Evolutionary conservation across 306 rosid genomes (phyloP), one percentile per base, ranked within the genome.

Genomic region (Quercus bicolor): DNA sequence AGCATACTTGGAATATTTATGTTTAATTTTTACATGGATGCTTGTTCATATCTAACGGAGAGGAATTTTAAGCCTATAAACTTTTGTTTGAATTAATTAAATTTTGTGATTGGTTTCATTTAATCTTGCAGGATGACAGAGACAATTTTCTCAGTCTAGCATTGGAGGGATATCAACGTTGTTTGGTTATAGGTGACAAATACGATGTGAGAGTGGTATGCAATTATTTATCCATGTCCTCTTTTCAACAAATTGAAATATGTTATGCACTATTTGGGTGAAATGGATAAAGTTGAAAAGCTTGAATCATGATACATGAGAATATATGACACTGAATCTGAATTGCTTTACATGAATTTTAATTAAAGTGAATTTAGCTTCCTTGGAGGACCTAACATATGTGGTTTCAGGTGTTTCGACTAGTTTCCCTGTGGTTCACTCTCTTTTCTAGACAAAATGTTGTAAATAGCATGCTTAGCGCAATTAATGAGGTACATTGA

Each of bases 141-240:
- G 97, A 94, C 87, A 91, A 89, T 84, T 92, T 94, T 86, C 94
- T 94, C 68, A 82, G 78, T 84, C 85, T 94, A 45, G 94, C 98
- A 74, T 83, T 94, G 94, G 98, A 91, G 81, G 94, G 94, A 81
- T 92, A 94, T 77, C 84, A 87, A 29, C 89, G 82, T 21, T 94
- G 97, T 85, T 85, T 94, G 91, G 97, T 91, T 80, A 87, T 85
- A 60, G 94, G 97, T 7, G 86, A 91, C 86, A 94, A 92, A 80
- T 89, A 94, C 82, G 98, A 94, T 77, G 93, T 94, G 77, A 91
- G 97, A 87, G 94, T 89, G 97, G 98, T 94, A 92, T 82, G 94
- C 48, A 83, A 75, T 55, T 77, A 70, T 76, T 72, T 26, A 69
- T 73, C 65, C 45, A 31, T 48, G 61, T 81, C 81, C 78, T 74